Evolutionary conservation across 768 basidiomycete genomes (phyloP).

Genomic region (Paxillus rubicundulus): DNA sequence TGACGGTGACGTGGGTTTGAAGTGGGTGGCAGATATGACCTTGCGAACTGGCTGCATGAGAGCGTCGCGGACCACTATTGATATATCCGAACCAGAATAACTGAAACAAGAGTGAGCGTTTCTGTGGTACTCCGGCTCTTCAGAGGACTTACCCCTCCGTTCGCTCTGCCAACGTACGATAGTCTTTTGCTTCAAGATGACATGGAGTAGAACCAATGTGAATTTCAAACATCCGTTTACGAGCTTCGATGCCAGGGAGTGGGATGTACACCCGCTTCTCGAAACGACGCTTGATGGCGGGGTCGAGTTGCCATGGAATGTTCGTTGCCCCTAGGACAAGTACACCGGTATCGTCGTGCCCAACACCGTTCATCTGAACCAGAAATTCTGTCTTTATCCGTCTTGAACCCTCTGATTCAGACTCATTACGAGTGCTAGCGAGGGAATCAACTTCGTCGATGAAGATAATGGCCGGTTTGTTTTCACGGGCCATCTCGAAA

Average conservation of each 20-base stretch:
- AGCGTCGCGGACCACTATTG: constrained; percentile 91
- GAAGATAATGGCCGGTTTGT: constrained; percentile 97
- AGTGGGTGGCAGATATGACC: constrained; percentile 93
- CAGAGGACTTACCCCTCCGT: constrained; percentile 68
- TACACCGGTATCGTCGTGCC: constrained; percentile 95
- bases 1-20: constrained; percentile 54
- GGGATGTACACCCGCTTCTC: constrained; percentile 99
- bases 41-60: constrained; percentile 99
- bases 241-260: constrained; percentile 88
- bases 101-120: constrained; percentile 29
- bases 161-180: constrained; percentile 71
- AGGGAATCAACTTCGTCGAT: constrained; percentile 98
- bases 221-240: constrained; percentile 94
- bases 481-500: constrained; percentile 93
- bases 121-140: not conserved
- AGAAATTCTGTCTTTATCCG: constrained; percentile 97
- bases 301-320: constrained; percentile 97
- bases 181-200: constrained; percentile 75
- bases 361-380: constrained; percentile 99
- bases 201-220: constrained; percentile 94
- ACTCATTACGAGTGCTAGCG: constrained; percentile 90
- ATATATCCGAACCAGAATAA: constrained; percentile 93
- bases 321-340: constrained; percentile 97
- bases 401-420: constrained; percentile 96
- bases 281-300: constrained; percentile 97